Conservation (phyloP, 73 alveolate genomes). For the Paramecium sexaurelia region DNA sequence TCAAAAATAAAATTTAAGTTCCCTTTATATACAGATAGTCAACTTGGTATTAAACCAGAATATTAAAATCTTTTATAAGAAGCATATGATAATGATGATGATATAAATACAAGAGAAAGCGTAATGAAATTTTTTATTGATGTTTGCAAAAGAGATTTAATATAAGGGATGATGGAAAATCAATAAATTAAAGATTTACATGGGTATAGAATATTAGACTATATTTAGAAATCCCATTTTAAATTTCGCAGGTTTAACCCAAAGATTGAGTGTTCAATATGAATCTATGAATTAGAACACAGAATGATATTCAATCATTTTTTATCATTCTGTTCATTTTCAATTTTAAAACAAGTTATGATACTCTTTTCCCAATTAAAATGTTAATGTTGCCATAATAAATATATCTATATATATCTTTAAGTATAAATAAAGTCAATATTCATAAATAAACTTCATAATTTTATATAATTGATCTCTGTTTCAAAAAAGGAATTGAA, state of each 20-base stretch:
- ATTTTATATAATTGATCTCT: no score
- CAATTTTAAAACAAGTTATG: not conserved
- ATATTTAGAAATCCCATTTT: not conserved
- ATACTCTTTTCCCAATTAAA: no score
- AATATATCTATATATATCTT: not conserved
- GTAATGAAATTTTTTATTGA: conserved; percentile 21
- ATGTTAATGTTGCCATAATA: no score
- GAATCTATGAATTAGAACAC: not conserved
- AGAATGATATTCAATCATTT: not conserved
- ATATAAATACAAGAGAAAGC: conserved; percentile 30
- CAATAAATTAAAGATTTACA: not conserved
- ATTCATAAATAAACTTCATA: no score
- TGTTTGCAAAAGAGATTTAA: conserved; percentile 31
- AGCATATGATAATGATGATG: conserved; percentile 56
- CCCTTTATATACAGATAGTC: not conserved
- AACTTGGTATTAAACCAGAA: not conserved
- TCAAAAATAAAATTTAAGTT: not conserved
- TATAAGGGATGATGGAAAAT: not conserved
- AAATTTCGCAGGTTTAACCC: not conserved
- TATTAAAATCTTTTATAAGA: not conserved
- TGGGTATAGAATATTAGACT: not conserved
- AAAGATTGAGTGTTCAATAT: not conserved
- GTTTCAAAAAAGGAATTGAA: not conserved
- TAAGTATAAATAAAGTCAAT: not conserved
- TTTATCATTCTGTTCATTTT: not conserved